Evolutionary conservation across 306 rosid species (phyloP).

Genomic region (Heteromeles arbutifolia): DNA sequence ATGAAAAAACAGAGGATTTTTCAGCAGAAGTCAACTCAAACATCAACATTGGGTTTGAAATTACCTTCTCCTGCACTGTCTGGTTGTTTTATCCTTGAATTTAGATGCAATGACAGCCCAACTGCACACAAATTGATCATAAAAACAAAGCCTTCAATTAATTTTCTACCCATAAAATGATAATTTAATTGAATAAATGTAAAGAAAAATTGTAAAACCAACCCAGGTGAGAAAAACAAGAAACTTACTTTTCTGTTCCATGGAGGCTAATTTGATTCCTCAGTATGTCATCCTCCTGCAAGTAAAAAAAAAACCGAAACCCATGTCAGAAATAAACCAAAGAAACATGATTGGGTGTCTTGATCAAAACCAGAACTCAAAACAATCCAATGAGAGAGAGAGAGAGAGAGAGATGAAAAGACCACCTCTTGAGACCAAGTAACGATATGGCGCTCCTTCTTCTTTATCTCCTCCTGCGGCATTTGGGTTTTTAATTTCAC

Average conservation of each 20-base stretch:
- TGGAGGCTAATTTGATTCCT: slow-evolving; percentile 71
- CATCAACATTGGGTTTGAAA: slow-evolving; percentile 27
- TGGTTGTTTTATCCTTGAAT: slow-evolving; percentile 93
- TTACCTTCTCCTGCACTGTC: slow-evolving; percentile 98
- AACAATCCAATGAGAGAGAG: not conserved
- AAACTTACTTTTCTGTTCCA: slow-evolving; percentile 87
- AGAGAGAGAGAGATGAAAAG: not conserved
- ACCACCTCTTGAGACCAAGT: slow-evolving; percentile 92
- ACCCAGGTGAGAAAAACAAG: not conserved
- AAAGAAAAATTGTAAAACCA: not conserved
- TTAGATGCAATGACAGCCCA: slow-evolving; percentile 98
- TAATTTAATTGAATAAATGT: slow-evolving; percentile 2
- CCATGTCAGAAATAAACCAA: slow-evolving; percentile 22
- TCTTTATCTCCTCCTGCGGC: slow-evolving; percentile 71
- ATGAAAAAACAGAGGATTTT: not conserved
- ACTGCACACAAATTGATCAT: slow-evolving; percentile 32
- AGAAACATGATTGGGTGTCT: not conserved
- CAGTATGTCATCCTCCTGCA: slow-evolving; percentile 96
- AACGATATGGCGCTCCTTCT: slow-evolving; percentile 99
- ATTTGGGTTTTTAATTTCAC: slow-evolving; percentile 37
- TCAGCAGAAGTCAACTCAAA: slow-evolving; percentile 8
- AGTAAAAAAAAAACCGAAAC: slow-evolving; percentile 21
- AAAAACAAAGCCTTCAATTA: slow-evolving; percentile 16
- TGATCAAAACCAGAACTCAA: not conserved
- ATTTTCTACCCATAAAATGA: slow-evolving; percentile 6